Base-by-base conservation (phyloP, 192 early-diverging fungal species). In the Spizellomyces sp. region DNA sequence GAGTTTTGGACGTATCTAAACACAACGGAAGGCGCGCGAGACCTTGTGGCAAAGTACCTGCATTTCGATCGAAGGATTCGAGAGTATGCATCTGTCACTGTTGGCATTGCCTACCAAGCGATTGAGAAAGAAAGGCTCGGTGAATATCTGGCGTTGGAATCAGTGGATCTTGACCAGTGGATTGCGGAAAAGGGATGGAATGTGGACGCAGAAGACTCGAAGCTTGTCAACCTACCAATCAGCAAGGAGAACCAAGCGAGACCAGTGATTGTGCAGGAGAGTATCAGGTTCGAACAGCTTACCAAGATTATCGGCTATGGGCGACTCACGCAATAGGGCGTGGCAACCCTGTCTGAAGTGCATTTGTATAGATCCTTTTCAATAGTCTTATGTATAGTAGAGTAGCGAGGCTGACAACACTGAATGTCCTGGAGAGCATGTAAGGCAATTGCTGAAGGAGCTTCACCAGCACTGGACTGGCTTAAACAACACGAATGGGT, bases 241-340 rank as follows among this genome's bases (percentile, higher is more conserved):
- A 91, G 91, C 77, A 86, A 85, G 72, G 90, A 92, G 75, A 97
- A 95, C 76, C 85, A 93, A 75, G 90, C 90, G 62, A 93, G 92
- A 86, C 87, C 91, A 9, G 88, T 87, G 6, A 89, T 96, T 41
- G 90, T 95, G 62, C 89, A 86, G 77, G 95, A 98, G 75, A 91
- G 83, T 75, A 89, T 98, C 77, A 90, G 89, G 75, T 96, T 96
- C 83, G 94, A 92, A 70, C 89, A 79, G 44, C 65, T 82, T 43
- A 77, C 80, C 14, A 79, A 79, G 73, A 71, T 82, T 47, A 74
- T 82, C 22, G 80, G 80, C 7, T 67, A 57, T 50, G 72, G 70
- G 6, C 69, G 69, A 5, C 10, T 62, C 43, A 45, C 57, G 6
- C 69, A 70, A 45, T 70, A 54, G 50, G 17, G 17, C n/a, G 48